Conservation (phyloP, 306 rosid species). For the Rosa lucieae region DNA sequence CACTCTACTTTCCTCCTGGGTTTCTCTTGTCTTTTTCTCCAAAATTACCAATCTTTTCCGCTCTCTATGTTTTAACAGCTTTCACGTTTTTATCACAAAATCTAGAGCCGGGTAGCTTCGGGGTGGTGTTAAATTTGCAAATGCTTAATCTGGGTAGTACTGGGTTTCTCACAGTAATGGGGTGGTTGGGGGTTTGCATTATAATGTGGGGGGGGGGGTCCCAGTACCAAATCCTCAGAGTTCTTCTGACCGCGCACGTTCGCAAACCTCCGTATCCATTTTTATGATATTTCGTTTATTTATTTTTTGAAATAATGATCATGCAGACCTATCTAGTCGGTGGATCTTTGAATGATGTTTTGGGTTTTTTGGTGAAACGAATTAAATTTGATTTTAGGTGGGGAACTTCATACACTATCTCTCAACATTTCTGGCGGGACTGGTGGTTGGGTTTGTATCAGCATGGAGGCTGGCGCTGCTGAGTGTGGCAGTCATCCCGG, state of each 20-base stretch:
- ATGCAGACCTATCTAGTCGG: not conserved
- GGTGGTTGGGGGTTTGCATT: conserved; percentile 19
- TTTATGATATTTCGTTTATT: not conserved
- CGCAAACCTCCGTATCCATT: not conserved
- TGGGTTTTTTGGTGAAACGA: not conserved
- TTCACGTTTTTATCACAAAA: conserved; percentile 7
- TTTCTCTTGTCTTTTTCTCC: not conserved
- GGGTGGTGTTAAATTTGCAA: not conserved
- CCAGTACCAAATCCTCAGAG: conserved; percentile 1
- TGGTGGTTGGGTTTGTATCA: conserved; percentile 96
- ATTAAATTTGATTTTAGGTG: conserved; percentile 45
- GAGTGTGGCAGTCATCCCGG: conserved; percentile 97
- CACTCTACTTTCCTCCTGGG: not conserved
- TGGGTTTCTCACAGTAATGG: not conserved
- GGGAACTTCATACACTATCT: conserved; percentile 98
- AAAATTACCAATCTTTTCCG: not conserved
- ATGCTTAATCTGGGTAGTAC: conserved; percentile 19
- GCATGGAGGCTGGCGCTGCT: conserved; percentile 97
- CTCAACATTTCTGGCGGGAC: conserved; percentile 93
- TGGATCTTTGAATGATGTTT: conserved; percentile 5
- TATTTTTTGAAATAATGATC: not conserved
- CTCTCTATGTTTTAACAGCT: not conserved
- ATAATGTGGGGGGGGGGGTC: conserved; percentile 24
- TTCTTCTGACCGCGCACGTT: conserved; percentile 18
- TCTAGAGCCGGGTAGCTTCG: not conserved